Percentiles rank a stretch among this genome's conserved stretches.
These are phyloP conservation scores for Metarhizium robertsii DNA, from an alignment of 2,329 filamentous ascomycete genomes.

Conservation along the genomic window DNA sequence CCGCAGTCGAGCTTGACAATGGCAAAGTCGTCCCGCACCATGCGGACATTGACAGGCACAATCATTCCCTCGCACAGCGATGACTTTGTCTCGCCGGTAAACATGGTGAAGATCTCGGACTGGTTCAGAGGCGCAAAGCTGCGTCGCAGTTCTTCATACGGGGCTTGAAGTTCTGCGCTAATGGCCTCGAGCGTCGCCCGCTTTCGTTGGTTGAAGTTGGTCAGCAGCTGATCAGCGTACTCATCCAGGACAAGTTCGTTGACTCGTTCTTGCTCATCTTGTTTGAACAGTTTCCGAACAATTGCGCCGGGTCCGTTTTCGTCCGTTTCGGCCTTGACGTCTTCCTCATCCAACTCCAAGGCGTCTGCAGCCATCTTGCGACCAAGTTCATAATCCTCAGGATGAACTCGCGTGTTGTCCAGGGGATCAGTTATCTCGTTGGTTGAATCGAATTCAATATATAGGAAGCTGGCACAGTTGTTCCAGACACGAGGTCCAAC, in stretches of 20 bases:
- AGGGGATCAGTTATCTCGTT: constrained; percentile 81
- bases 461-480: constrained; percentile 94
- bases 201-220: constrained; percentile 88
- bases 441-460: constrained; percentile 76
- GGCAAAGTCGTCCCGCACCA: constrained; percentile 86
- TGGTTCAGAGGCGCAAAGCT: constrained; percentile 61
- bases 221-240: constrained; percentile 91
- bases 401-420: constrained; percentile 94
- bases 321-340: constrained; percentile 88
- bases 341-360: constrained; percentile 91
- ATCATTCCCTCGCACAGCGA: constrained; percentile 86
- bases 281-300: constrained; percentile 88
- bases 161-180: constrained; percentile 80
- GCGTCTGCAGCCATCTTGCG: constrained; percentile 98
- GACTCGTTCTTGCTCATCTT: constrained; percentile 88
- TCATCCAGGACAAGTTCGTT: constrained; percentile 95
- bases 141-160: constrained; percentile 88
- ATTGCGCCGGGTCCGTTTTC: constrained; percentile 85
- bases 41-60: constrained; percentile 76
- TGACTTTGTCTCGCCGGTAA: constrained; percentile 85
- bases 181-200: constrained; percentile 94
- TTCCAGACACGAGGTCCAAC: constrained; percentile 89
- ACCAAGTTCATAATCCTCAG: constrained; percentile 95
- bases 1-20: constrained; percentile 92
- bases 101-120: constrained; percentile 88